These are phyloP conservation scores for Aspergillus sp. DNA, from an alignment of 2,329 filamentous ascomycete genomes.

Conservation along the genomic window DNA sequence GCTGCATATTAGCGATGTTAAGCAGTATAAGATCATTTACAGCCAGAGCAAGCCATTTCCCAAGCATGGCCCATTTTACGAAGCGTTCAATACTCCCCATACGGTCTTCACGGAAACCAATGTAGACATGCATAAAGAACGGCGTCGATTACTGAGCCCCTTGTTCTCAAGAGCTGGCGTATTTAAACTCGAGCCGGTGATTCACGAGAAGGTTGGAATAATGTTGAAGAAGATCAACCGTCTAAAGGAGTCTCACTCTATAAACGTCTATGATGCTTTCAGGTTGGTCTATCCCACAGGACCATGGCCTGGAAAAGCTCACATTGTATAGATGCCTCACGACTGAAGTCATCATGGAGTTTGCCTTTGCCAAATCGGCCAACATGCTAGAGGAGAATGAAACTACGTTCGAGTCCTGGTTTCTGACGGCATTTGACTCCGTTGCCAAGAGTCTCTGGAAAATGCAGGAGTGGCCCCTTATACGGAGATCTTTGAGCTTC, in stretches of 20 bases:
- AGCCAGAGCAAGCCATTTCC: constrained; percentile 5
- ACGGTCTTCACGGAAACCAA: constrained; percentile 4
- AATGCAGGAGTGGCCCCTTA: not conserved
- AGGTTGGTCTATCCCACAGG: not conserved
- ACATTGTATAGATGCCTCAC: constrained; percentile 1
- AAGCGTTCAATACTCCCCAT: constrained; percentile 3
- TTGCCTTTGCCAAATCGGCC: constrained; percentile 3
- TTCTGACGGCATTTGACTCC: constrained; percentile 1
- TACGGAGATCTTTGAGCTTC: not conserved
- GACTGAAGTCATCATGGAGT: constrained; percentile 5
- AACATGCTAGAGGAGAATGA: constrained; percentile 3
- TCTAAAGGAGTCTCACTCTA: not conserved
- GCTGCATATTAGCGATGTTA: constrained; percentile 5
- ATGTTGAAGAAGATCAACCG: constrained; percentile 1
- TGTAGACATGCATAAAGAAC: constrained; percentile 8
- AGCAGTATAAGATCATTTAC: constrained; percentile 6
- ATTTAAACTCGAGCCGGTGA: constrained; percentile 2
- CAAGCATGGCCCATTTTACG: constrained; percentile 2
- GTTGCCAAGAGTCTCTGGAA: not conserved
- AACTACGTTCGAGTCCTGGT: constrained; percentile 1
- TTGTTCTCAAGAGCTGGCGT: constrained; percentile 14
- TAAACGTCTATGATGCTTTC: constrained; percentile 4
- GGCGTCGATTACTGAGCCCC: constrained; percentile 9
- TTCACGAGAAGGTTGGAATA: constrained; percentile 1
- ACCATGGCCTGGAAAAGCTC: not conserved